Evolutionary conservation across 2,329 filamentous ascomycete genomes (phyloP).

Genomic region (Bipolaris bicolor): DNA sequence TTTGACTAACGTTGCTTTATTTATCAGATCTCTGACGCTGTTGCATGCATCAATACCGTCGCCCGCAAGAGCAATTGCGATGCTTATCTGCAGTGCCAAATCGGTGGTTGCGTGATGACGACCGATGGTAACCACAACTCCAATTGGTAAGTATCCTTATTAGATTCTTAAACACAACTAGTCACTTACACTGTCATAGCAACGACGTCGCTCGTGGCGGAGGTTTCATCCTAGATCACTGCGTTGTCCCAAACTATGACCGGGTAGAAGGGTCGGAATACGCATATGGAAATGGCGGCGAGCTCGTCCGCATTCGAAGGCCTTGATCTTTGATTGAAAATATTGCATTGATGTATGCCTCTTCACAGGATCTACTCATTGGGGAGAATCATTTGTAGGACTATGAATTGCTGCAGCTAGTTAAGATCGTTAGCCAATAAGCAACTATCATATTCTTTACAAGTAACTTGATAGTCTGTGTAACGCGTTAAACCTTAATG

Average conservation of each 20-base stretch:
- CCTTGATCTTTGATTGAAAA: constrained; percentile 1
- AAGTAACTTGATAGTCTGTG: no score
- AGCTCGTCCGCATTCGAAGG: constrained; percentile 18
- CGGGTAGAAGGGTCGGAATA: constrained; percentile 19
- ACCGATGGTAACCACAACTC: constrained; percentile 14
- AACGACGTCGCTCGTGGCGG: constrained; percentile 20
- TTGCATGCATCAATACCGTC: constrained; percentile 20
- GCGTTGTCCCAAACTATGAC: constrained; percentile 16
- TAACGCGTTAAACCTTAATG: no score
- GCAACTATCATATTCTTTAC: no score
- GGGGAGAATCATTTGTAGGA: no score
- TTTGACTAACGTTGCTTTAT: constrained; percentile 10
- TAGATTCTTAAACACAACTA: neutral
- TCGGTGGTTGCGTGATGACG: constrained; percentile 12
- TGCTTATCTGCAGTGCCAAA: constrained; percentile 16
- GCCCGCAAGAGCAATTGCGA: constrained; percentile 16
- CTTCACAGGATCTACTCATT: neutral
- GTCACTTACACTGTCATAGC: constrained; percentile 7
- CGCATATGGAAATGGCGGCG: constrained; percentile 19
- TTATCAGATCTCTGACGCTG: constrained; percentile 17
- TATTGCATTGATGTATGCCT: neutral
- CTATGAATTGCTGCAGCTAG: no score
- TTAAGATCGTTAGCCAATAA: no score
- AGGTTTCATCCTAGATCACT: constrained; percentile 20
- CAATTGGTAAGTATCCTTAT: constrained; percentile 15